phyloP scores from a whole-genome alignment of 2,329 filamentous ascomycete genomes.

The Neonectria coccinea region DNA sequence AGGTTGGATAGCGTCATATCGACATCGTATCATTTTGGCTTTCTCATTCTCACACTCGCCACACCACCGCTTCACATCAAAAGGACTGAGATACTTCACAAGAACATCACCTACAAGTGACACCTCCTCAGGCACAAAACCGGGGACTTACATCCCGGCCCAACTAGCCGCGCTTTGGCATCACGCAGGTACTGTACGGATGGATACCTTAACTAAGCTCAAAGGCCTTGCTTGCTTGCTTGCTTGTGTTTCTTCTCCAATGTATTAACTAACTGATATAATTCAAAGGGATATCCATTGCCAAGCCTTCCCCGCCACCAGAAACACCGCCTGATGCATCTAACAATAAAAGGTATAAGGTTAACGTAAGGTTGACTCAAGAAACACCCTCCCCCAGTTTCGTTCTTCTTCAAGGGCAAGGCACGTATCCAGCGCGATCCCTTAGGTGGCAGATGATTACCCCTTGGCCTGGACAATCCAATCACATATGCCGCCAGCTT shows the following conservation, averaged over 20 bases:
- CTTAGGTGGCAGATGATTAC: constrained; percentile 17
- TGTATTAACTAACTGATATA: constrained; percentile 29
- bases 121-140: neutral
- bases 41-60: neutral
- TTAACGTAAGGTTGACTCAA: constrained; percentile 28
- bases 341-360: constrained; percentile 32
- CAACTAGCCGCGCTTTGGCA: no score
- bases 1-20: neutral
- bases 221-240: no score
- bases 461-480: constrained; percentile 18
- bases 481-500: neutral
- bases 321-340: constrained; percentile 40
- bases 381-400: constrained; percentile 15
- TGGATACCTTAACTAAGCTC: no score
- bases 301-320: constrained; percentile 31
- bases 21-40: neutral
- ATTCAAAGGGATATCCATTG: constrained; percentile 45
- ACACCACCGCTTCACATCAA: neutral
- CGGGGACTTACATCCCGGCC: neutral
- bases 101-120: neutral
- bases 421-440: constrained; percentile 22
- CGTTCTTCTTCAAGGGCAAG: constrained; percentile 20
- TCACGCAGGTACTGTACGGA: no score
- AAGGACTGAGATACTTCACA: neutral
- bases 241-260: neutral